These are phyloP conservation scores for Taxillus chinensis DNA, from an alignment of 164 flowering plant genomes.

Conservation along the genomic window DNA sequence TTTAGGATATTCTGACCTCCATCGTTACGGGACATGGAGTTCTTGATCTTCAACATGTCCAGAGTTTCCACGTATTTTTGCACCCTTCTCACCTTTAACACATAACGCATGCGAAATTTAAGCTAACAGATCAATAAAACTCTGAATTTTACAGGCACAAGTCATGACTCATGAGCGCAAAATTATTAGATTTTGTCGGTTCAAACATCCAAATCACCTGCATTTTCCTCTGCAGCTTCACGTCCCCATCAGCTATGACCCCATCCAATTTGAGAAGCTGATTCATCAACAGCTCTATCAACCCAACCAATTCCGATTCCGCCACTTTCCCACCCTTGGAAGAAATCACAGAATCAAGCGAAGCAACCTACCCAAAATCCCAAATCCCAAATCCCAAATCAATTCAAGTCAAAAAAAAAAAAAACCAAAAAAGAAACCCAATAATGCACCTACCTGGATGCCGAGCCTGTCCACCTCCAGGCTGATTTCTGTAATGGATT, in stretches of 20 bases:
- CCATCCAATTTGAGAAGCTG: slow-evolving; percentile 78
- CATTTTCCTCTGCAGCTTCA: slow-evolving; percentile 75
- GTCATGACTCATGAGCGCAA: background rate
- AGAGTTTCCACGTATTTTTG: slow-evolving; percentile 79
- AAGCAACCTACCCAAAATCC: slow-evolving; percentile 47
- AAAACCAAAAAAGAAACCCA: background rate
- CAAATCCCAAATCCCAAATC: slow-evolving; percentile 9
- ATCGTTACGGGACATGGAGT: slow-evolving; percentile 25
- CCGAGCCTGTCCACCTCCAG: slow-evolving; percentile 77
- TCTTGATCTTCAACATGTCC: slow-evolving; percentile 53
- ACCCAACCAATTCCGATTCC: slow-evolving; percentile 45
- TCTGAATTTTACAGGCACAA: background rate
- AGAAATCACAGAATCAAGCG: slow-evolving; percentile 51
- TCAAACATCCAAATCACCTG: slow-evolving; percentile 42
- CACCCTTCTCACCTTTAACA: slow-evolving; percentile 63
- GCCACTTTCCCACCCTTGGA: slow-evolving; percentile 65
- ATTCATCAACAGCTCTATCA: slow-evolving; percentile 79
- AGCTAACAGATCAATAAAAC: background rate
- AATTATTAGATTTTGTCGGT: background rate
- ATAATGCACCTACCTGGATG: slow-evolving; percentile 40
- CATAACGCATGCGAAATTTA: background rate
- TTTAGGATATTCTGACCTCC: slow-evolving; percentile 9
- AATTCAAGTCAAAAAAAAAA: slow-evolving; percentile 11
- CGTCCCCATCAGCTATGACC: slow-evolving; percentile 72
- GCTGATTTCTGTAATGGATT: slow-evolving; percentile 61